These are phyloP conservation scores for Pseudopithomyces chartarum DNA, from an alignment of 2,329 filamentous ascomycete species.

Conservation along the genomic window DNA sequence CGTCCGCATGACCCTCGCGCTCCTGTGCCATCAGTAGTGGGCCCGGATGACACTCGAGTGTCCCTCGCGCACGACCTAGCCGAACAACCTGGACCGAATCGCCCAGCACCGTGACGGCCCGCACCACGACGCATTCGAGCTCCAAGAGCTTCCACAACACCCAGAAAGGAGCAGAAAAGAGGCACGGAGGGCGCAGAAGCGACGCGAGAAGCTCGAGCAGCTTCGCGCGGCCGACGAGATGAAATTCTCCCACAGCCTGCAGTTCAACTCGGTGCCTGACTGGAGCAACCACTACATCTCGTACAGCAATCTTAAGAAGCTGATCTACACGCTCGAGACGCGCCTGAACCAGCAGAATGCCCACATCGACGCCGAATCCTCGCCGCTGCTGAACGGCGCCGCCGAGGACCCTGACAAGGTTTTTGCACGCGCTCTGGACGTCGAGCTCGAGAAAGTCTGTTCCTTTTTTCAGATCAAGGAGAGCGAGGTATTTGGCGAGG, in stretches of 20 bases:
- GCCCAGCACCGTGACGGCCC: conserved; percentile 22
- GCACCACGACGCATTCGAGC: conserved; percentile 35
- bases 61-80: conserved; percentile 7
- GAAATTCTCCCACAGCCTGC: conserved; percentile 99
- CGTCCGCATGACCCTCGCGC: neutral
- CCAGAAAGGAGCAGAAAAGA: conserved; percentile 16
- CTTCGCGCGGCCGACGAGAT: conserved; percentile 82
- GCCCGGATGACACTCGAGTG: neutral
- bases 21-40: neutral
- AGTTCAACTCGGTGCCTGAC: conserved; percentile 99
- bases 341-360: conserved; percentile 67
- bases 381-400: conserved; percentile 75
- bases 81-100: conserved; percentile 33
- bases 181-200: conserved; percentile 49
- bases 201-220: conserved; percentile 68
- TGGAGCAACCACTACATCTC: conserved; percentile 98
- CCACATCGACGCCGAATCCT: conserved; percentile 75
- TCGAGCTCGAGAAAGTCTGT: conserved; percentile 91
- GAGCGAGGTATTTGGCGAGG: conserved; percentile 80
- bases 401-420: conserved; percentile 74
- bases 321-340: conserved; percentile 98
- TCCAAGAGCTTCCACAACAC: conserved; percentile 29
- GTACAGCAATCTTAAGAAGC: conserved; percentile 98
- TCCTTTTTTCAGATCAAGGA: conserved; percentile 92
- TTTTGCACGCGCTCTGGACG: conserved; percentile 80